Percentiles rank a stretch among this genome's conserved stretches.
Evolutionary conservation across 306 rosid species (phyloP).

Genomic region (Dalbergia cultrata): DNA sequence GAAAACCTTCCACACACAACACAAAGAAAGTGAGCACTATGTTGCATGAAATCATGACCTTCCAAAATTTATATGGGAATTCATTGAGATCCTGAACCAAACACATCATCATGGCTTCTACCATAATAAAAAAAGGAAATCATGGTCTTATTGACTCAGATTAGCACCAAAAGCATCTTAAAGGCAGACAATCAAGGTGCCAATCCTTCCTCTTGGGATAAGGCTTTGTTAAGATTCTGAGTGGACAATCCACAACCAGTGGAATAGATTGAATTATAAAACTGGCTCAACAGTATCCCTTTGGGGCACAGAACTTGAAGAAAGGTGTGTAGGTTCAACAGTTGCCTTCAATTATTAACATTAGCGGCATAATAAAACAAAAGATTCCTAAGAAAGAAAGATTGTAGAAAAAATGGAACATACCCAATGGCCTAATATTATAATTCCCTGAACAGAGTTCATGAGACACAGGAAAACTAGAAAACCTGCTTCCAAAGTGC

Average conservation of each 20-base stretch:
- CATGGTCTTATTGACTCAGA: slow-evolving; percentile 52
- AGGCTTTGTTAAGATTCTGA: slow-evolving; percentile 53
- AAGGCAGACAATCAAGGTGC: slow-evolving; percentile 49
- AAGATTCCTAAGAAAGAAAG: slow-evolving; percentile 3
- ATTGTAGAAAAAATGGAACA: slow-evolving; percentile 26
- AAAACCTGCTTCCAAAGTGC: slow-evolving; percentile 43
- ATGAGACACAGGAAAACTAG: slow-evolving; percentile 11
- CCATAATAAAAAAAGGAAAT: neutral
- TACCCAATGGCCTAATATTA: slow-evolving; percentile 31
- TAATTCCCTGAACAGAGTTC: slow-evolving; percentile 37
- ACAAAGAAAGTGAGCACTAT: slow-evolving; percentile 36
- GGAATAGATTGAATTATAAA: slow-evolving; percentile 37
- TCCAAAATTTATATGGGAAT: slow-evolving; percentile 49
- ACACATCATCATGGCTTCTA: slow-evolving; percentile 22
- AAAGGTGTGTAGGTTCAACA: slow-evolving; percentile 33
- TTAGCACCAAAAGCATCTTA: slow-evolving; percentile 49
- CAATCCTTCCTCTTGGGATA: slow-evolving; percentile 39
- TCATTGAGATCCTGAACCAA: slow-evolving; percentile 42
- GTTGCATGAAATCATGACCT: slow-evolving; percentile 46
- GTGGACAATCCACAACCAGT: slow-evolving; percentile 57
- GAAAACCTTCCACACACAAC: slow-evolving; percentile 48
- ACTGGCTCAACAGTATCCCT: slow-evolving; percentile 44
- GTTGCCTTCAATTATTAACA: slow-evolving; percentile 34
- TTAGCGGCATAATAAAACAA: neutral
- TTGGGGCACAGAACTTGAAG: slow-evolving; percentile 22